Evolutionary conservation across 2,329 filamentous ascomycete genomes (phyloP), one percentile per base, ranked within the genome.

Genomic region (Curvularia lunata): DNA sequence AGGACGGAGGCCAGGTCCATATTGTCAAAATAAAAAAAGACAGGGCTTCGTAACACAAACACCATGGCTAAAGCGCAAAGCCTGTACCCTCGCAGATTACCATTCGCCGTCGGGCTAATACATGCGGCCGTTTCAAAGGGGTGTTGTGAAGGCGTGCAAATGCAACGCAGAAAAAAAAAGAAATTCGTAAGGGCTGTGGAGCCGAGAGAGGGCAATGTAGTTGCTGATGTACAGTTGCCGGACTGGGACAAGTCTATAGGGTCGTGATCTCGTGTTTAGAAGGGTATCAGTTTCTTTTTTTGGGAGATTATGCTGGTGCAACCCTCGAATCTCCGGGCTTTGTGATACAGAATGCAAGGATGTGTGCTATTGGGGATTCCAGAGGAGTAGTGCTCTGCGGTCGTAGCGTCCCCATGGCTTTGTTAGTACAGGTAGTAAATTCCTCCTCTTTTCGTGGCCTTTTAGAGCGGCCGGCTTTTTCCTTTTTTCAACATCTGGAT

Each of bases 251-350:
- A 59, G 50, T 75, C 72, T 74, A 75, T 72, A 62, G 61, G 47
- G 68, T 75, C 72, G 70, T 75, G 67, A 75, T 70, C 62, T 72
- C 71, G 67, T 74, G 56, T 73, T 62, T 73, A 71, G 64, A 59
- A 63, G 71, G 72, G 72, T 75, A 74, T 75, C 71, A 65, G 69
- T 59, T 70, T 73, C 67, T 65, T 64, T 65, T 64, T 67, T 68
- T 34, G 61, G 63, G 61, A 55, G 60, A 63, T 67, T 52, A 61
- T 65, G 61, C 48, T 61, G 52, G 64, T 53, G 52, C 50, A 19
- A 57, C 61, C 59, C 57, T 61, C 55, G 37, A 52, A 59, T 64
- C 32, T 46, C 56, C 56, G 54, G 46, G 50, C 56, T 37, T 62
- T 63, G 59, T 62, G 61, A 56, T 71, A 69, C 64, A 68, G 59